Percentiles rank a stretch among this genome's conserved stretches.
Conservation (phyloP, 257 asterid species). For the Linaria vulgaris region DNA sequence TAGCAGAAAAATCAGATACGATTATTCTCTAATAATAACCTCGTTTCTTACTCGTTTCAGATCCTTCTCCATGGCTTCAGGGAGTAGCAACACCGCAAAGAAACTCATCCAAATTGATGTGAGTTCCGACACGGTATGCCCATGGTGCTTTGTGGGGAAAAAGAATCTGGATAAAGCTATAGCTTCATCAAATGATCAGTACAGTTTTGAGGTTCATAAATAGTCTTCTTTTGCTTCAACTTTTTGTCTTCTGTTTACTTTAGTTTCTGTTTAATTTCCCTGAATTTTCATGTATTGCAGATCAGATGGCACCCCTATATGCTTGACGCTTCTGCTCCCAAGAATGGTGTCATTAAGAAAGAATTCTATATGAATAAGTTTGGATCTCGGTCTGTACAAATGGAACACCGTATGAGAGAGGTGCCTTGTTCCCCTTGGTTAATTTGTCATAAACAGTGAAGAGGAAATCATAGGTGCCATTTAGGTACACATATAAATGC, state of each 20-base stretch:
- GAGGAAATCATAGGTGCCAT: background rate
- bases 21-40: too few relatives aligned
- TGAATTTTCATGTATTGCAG: constrained; percentile 21
- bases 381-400: constrained; percentile 64
- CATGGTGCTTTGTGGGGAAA: constrained; percentile 94
- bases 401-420: constrained; percentile 72
- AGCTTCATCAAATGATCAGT: constrained; percentile 49
- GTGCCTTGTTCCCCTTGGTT: constrained; percentile 30
- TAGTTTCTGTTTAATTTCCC: background rate
- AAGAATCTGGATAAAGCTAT: constrained; percentile 79
- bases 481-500: background rate
- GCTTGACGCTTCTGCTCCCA: constrained; percentile 72
- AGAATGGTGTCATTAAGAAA: constrained; percentile 70
- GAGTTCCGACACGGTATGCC: constrained; percentile 76
- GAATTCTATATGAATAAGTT: constrained; percentile 51
- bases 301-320: constrained; percentile 41
- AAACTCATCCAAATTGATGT: constrained; percentile 63
- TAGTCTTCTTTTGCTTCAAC: background rate
- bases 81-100: constrained; percentile 44
- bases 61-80: constrained; percentile 45
- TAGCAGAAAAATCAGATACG: too few relatives aligned
- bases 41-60: constrained; percentile 21
- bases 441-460: background rate
- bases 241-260: background rate
- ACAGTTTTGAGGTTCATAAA: constrained; percentile 36